phyloP scores from a whole-genome alignment of 2,329 filamentous ascomycete species.

The Aspergillus calidoustus region DNA sequence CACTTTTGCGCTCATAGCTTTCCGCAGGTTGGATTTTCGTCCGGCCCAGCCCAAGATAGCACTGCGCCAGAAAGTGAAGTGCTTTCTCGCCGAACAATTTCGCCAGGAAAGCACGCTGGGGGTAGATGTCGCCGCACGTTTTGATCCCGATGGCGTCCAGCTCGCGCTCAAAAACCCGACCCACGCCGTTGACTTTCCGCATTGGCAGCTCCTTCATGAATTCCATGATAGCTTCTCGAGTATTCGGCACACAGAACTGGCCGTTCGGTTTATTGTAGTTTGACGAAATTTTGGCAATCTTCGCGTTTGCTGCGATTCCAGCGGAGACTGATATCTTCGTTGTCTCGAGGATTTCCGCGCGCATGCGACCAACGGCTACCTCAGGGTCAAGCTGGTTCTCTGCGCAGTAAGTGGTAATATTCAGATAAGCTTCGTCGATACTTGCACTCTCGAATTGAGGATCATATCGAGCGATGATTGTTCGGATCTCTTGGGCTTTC shows the following conservation, averaged over 20 bases:
- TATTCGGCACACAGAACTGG: constrained; percentile 76
- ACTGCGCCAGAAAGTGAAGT: constrained; percentile 81
- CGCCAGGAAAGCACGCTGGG: constrained; percentile 71
- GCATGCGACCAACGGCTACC: constrained; percentile 76
- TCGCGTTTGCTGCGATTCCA: constrained; percentile 90
- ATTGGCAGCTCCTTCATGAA: constrained; percentile 87
- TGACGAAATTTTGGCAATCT: constrained; percentile 91
- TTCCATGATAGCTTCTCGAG: constrained; percentile 74
- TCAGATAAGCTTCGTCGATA: constrained; percentile 95
- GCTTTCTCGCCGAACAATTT: constrained; percentile 90
- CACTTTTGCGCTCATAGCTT: constrained; percentile 88
- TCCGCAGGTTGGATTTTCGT: constrained; percentile 85
- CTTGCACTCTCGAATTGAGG: constrained; percentile 89
- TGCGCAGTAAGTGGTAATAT: constrained; percentile 84
- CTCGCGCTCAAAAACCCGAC: constrained; percentile 89
- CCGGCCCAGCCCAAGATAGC: constrained; percentile 82
- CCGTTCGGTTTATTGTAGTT: constrained; percentile 98
- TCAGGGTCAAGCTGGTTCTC: constrained; percentile 70
- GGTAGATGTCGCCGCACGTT: constrained; percentile 86
- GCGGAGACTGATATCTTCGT: constrained; percentile 89
- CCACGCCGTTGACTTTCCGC: constrained; percentile 93
- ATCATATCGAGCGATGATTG: constrained; percentile 85
- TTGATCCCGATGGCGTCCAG: constrained; percentile 84
- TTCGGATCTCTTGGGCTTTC: constrained; percentile 85
- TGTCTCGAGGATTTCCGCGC: constrained; percentile 73